Conservation (phyloP, 495 filamentous ascomycete genomes). For the Aspergillus olivimuriae region DNA sequence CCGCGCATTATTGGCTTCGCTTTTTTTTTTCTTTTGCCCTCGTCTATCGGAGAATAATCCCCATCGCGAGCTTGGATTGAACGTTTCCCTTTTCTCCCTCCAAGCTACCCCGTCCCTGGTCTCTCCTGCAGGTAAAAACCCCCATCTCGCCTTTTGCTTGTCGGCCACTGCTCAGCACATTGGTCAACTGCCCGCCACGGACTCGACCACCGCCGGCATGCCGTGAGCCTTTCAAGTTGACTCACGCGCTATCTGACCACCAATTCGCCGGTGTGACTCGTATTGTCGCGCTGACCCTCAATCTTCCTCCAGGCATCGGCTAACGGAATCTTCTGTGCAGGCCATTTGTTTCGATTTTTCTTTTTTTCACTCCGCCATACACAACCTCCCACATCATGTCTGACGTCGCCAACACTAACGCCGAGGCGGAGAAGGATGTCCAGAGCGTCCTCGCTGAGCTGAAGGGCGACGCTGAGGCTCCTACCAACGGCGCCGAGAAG, state of each 20-base stretch:
- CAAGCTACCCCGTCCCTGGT: too few species aligned
- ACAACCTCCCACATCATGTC: slow-evolving; percentile 23
- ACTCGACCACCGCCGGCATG: too few species aligned
- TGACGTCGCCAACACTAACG: slow-evolving; percentile 32
- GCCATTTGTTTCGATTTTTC: neutral
- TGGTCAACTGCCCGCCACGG: too few species aligned
- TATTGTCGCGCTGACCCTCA: neutral
- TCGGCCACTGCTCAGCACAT: too few species aligned
- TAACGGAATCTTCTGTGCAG: neutral
- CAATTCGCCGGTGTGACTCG: too few species aligned
- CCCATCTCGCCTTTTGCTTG: too few species aligned
- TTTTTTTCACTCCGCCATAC: neutral
- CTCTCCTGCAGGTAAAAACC: too few species aligned
- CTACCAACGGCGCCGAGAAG: slow-evolving; percentile 18
- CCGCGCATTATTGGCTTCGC: slow-evolving; percentile 16
- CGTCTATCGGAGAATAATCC: neutral
- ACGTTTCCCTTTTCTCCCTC: too few species aligned
- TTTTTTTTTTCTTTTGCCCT: slow-evolving; percentile 1
- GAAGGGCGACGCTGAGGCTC: slow-evolving; percentile 31
- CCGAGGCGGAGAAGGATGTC: slow-evolving; percentile 41
- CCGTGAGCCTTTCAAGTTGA: too few species aligned
- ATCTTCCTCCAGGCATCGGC: neutral
- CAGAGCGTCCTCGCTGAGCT: slow-evolving; percentile 42
- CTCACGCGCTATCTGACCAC: too few species aligned
- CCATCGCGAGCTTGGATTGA: too few species aligned